phyloP scores from a whole-genome alignment of 2,329 filamentous ascomycete genomes.

The Botrytis galanthina region DNA sequence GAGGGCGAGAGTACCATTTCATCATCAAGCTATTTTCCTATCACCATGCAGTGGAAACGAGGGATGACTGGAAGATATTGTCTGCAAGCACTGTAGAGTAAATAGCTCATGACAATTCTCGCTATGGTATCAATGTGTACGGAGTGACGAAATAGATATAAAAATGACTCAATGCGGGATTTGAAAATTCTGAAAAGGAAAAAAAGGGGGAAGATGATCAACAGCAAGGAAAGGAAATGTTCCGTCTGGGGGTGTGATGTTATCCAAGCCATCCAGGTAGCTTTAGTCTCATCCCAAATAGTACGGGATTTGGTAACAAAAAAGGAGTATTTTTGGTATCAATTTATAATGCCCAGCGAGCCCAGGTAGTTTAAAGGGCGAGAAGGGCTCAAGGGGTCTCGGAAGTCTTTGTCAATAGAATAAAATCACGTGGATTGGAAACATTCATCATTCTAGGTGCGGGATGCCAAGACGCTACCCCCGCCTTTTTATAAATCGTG shows the following conservation, averaged over 20 bases:
- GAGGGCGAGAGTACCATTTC: background rate
- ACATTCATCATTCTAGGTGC: background rate
- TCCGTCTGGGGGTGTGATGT: background rate
- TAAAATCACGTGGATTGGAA: background rate
- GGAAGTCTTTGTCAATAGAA: background rate
- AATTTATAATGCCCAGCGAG: background rate
- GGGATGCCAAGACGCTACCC: slow-evolving; percentile 13
- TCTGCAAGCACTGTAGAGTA: background rate
- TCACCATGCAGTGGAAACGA: background rate
- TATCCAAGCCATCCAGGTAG: background rate
- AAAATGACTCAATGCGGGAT: slow-evolving; percentile 3
- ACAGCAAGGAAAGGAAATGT: background rate
- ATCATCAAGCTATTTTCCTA: background rate
- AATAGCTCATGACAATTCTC: background rate
- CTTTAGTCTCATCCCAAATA: background rate
- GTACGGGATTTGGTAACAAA: background rate
- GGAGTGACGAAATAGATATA: background rate
- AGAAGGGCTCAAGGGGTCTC: background rate
- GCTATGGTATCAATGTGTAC: background rate
- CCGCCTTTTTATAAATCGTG: slow-evolving; percentile 16
- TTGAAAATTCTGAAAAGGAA: background rate
- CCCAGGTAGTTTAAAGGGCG: background rate
- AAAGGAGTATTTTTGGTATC: background rate
- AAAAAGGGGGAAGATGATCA: slow-evolving; percentile 3
- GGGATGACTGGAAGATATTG: background rate